Evolutionary conservation across 768 basidiomycete genomes (phyloP).

Genomic region (Hygrocybe punicea): DNA sequence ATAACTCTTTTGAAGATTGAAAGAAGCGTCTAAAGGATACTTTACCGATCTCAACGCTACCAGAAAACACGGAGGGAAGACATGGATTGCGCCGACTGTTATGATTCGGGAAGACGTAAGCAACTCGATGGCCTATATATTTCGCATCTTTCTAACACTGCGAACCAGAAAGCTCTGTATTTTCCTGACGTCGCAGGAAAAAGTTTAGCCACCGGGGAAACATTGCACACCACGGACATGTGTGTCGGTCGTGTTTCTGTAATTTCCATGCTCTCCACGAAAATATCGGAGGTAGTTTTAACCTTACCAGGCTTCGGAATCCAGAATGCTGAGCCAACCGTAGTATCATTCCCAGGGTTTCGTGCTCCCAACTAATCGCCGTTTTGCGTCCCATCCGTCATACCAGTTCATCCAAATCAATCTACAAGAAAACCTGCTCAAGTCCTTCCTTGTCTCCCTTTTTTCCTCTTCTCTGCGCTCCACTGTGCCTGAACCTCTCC

Average conservation of each 20-base stretch:
- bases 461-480: constrained; percentile 74
- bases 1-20: constrained; percentile 35
- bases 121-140: constrained; percentile 11
- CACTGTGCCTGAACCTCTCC: constrained; percentile 58
- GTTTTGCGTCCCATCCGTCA: constrained; percentile 51
- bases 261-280: constrained; percentile 77
- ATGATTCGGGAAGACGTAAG: constrained; percentile 88
- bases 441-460: constrained; percentile 83
- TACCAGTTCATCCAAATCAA: constrained; percentile 85
- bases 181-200: constrained; percentile 84
- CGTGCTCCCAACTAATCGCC: constrained; percentile 50
- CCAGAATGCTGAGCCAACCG: constrained; percentile 1
- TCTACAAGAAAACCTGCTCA: constrained; percentile 89
- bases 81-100: constrained; percentile 87
- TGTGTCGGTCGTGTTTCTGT: constrained; percentile 74
- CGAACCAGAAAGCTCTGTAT: constrained; percentile 78
- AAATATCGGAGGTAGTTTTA: constrained; percentile 75
- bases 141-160: background rate
- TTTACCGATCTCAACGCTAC: constrained; percentile 84
- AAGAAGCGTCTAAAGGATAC: constrained; percentile 71
- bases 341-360: constrained; percentile 82
- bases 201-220: constrained; percentile 51
- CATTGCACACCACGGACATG: constrained; percentile 73
- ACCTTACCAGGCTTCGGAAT: background rate
- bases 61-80: constrained; percentile 82